Percentiles rank a stretch among this genome's conserved stretches.
These are phyloP conservation scores for Penicillium polonicum DNA, from an alignment of 2,329 filamentous ascomycete genomes.

Conservation along the genomic window DNA sequence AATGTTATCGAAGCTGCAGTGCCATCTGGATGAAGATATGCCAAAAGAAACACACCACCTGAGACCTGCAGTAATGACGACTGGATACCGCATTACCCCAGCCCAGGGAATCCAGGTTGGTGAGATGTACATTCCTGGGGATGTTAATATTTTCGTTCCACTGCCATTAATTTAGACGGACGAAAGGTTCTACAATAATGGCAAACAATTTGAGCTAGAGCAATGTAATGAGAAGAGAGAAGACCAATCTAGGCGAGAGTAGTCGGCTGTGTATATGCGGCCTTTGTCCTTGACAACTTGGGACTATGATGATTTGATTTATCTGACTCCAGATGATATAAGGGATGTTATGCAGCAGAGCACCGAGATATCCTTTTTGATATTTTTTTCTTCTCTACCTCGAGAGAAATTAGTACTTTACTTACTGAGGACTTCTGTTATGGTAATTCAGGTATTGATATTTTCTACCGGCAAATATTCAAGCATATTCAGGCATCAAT, in stretches of 20 bases:
- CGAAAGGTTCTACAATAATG: conserved; percentile 20
- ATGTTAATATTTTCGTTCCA: conserved; percentile 22
- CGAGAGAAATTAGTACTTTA: too few species aligned
- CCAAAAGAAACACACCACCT: conserved; percentile 30
- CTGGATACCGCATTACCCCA: conserved; percentile 38
- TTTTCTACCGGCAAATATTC: too few species aligned
- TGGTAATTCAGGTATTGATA: too few species aligned
- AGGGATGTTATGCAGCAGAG: not conserved
- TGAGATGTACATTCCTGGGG: not conserved
- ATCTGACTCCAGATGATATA: not conserved
- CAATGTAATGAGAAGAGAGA: conserved; percentile 28
- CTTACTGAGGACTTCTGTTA: too few species aligned
- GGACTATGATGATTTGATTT: not conserved
- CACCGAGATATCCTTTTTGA: not conserved
- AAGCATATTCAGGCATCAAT: too few species aligned
- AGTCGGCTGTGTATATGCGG: not conserved
- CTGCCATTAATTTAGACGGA: conserved; percentile 28
- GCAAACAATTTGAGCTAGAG: conserved; percentile 33
- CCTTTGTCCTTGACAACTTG: not conserved
- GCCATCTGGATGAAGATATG: conserved; percentile 1
- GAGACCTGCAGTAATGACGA: conserved; percentile 34
- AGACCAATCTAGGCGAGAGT: not conserved
- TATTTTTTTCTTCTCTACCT: not conserved
- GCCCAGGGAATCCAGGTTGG: conserved; percentile 21
- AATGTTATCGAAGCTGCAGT: conserved; percentile 2